Evolutionary conservation across 2,329 filamentous ascomycete species (phyloP).

Genomic region (Tolypocladium tropicale): DNA sequence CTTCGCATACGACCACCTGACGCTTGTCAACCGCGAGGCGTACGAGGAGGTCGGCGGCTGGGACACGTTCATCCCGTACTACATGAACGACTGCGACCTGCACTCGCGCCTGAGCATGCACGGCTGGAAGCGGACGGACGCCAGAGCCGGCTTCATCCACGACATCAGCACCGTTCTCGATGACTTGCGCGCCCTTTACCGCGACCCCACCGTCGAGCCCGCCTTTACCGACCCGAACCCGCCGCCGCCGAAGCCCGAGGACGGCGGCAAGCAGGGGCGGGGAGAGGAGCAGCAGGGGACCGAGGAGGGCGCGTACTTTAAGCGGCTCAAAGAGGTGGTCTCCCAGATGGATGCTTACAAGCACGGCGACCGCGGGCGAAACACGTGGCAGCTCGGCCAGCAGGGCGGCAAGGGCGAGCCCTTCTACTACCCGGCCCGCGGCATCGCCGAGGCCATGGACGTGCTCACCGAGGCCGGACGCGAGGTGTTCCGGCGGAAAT

Average conservation of each 20-base stretch:
- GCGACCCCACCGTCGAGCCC: slow-evolving; percentile 25
- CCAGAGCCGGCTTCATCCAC: slow-evolving; percentile 29
- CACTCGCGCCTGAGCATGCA: slow-evolving; percentile 37
- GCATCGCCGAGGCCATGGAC: slow-evolving; percentile 31
- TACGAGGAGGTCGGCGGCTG: slow-evolving; percentile 42
- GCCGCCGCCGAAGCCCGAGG: slow-evolving; percentile 12
- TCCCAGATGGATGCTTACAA: slow-evolving; percentile 31
- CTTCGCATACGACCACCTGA: slow-evolving; percentile 48
- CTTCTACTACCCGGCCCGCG: slow-evolving; percentile 37
- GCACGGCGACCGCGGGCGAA: slow-evolving; percentile 28
- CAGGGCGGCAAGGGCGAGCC: slow-evolving; percentile 41
- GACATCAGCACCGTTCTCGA: slow-evolving; percentile 35
- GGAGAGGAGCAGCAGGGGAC: not conserved
- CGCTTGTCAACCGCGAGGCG: slow-evolving; percentile 43
- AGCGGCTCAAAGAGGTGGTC: slow-evolving; percentile 10
- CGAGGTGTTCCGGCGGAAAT: slow-evolving; percentile 31
- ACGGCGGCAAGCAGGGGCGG: slow-evolving; percentile 1
- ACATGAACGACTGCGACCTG: slow-evolving; percentile 47
- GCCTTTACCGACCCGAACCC: slow-evolving; percentile 27
- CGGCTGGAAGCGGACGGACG: slow-evolving; percentile 29
- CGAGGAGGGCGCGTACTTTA: not conserved
- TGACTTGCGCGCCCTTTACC: slow-evolving; percentile 34
- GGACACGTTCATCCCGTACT: slow-evolving; percentile 49
- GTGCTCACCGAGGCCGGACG: slow-evolving; percentile 34
- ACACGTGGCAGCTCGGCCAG: slow-evolving; percentile 43